phyloP scores from a whole-genome alignment of 2,329 filamentous ascomycete genomes.

The Sporothrix brasiliensis region DNA sequence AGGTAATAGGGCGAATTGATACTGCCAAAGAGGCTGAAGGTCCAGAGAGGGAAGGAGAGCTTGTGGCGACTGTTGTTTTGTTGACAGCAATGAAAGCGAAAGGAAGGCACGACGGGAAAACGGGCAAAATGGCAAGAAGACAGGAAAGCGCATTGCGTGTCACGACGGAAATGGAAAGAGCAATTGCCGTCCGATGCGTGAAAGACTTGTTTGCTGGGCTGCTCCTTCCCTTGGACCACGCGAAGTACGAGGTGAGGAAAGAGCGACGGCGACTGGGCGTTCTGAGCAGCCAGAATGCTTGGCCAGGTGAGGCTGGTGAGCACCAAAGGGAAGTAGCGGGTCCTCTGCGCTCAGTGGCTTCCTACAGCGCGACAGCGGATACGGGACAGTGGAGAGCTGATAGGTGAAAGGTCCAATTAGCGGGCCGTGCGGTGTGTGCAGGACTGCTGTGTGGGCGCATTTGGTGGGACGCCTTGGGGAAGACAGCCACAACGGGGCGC shows the following conservation, averaged over 20 bases:
- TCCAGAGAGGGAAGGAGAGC: neutral
- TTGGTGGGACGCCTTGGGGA: neutral
- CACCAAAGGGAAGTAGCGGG: neutral
- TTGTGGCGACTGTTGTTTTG: neutral
- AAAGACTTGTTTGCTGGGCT: neutral
- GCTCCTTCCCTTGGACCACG: neutral
- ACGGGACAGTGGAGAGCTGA: neutral
- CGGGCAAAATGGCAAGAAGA: neutral
- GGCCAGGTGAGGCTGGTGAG: constrained; percentile 17
- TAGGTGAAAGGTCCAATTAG: neutral
- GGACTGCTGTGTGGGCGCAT: neutral
- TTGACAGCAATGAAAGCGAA: neutral
- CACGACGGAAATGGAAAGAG: constrained; percentile 16
- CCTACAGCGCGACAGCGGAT: neutral
- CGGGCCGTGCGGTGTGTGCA: constrained; percentile 3
- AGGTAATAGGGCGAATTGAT: constrained; percentile 24
- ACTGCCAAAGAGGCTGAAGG: too few relatives aligned
- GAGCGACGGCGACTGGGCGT: neutral
- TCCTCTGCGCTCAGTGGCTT: neutral
- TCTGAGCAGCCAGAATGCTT: neutral
- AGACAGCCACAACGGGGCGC: neutral
- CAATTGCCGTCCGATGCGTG: neutral
- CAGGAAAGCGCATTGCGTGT: constrained; percentile 4
- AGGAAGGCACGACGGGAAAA: neutral
- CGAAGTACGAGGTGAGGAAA: neutral